Percentiles rank a stretch among this genome's conserved stretches.
These are phyloP conservation scores for Mortierella sp. DNA, from an alignment of 371 early-diverging fungal species.

Conservation along the genomic window DNA sequence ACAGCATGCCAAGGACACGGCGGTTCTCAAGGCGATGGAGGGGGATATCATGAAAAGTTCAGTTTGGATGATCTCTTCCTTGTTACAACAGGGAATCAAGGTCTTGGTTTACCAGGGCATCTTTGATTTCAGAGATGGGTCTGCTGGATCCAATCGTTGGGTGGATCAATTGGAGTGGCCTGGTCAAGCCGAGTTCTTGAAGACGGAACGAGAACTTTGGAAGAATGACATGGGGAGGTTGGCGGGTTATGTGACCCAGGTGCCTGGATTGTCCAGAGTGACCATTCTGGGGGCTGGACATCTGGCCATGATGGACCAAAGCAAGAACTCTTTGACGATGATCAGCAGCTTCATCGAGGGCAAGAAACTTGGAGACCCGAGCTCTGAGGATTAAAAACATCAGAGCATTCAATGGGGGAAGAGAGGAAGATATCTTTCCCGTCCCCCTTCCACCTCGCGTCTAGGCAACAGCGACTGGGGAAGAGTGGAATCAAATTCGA, in stretches of 20 bases:
- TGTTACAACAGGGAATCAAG: conserved; percentile 55
- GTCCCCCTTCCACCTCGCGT: no score
- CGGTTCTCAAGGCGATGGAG: conserved; percentile 55
- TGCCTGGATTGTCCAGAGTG: conserved; percentile 58
- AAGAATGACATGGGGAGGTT: conserved; percentile 43
- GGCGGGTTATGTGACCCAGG: conserved; percentile 65
- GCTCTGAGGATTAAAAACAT: neutral
- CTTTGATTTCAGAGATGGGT: conserved; percentile 79
- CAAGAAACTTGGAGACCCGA: neutral
- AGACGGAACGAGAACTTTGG: conserved; percentile 57
- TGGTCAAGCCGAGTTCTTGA: conserved; percentile 56
- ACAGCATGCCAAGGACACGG: conserved; percentile 56
- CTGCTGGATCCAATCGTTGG: conserved; percentile 66
- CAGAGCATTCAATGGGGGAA: no score
- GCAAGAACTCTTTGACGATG: conserved; percentile 10
- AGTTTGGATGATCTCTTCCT: conserved; percentile 56
- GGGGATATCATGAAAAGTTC: conserved; percentile 70
- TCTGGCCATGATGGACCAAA: conserved; percentile 68
- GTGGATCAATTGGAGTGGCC: conserved; percentile 68
- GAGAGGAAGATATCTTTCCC: no score
- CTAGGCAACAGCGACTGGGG: no score
- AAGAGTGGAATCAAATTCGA: no score
- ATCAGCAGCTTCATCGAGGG: conserved; percentile 27
- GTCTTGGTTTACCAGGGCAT: conserved; percentile 54
- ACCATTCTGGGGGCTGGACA: conserved; percentile 73